Percentiles rank a stretch among this genome's conserved stretches.
Evolutionary conservation across 1,139 yeast species (phyloP).

Genomic region (Suhomyces chickasaworum): DNA sequence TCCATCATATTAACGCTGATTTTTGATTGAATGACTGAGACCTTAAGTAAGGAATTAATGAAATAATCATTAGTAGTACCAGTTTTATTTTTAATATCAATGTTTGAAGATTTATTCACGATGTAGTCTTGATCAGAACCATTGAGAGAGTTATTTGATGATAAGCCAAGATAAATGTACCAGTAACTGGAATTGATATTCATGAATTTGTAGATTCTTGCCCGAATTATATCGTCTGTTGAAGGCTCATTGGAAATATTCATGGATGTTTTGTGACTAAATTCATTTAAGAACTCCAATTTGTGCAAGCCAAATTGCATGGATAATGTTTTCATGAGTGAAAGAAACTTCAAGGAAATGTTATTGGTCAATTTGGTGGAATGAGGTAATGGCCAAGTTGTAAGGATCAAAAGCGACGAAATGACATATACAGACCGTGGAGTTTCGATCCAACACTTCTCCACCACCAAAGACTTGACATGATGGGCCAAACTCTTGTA

Average conservation of each 20-base stretch:
- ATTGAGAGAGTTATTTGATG: slow-evolving; percentile 41
- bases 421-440: slow-evolving; percentile 48
- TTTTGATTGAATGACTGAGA: slow-evolving; percentile 46
- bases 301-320: slow-evolving; percentile 50
- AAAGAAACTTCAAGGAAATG: slow-evolving; percentile 40
- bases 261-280: slow-evolving; percentile 46
- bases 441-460: slow-evolving; percentile 48
- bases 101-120: slow-evolving; percentile 37
- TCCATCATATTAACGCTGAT: slow-evolving; percentile 44
- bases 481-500: slow-evolving; percentile 36
- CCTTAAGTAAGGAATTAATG: slow-evolving; percentile 42
- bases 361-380: slow-evolving; percentile 37
- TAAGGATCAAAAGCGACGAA: slow-evolving; percentile 42
- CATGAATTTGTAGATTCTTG: slow-evolving; percentile 47
- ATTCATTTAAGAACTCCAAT: slow-evolving; percentile 45
- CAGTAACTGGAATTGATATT: slow-evolving; percentile 49
- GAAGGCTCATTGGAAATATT: slow-evolving; percentile 36
- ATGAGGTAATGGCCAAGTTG: slow-evolving; percentile 52
- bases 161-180: slow-evolving; percentile 44
- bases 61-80: slow-evolving; percentile 32
- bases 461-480: slow-evolving; percentile 43
- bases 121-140: slow-evolving; percentile 48
- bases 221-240: slow-evolving; percentile 41
- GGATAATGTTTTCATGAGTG: slow-evolving; percentile 44
- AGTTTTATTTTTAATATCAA: slow-evolving; percentile 26